A percentile compares a stretch with the other conserved stretches of the same genome.
These are phyloP conservation scores for Chaetomium cochliodes DNA, from an alignment of 495 filamentous ascomycete species.

Conservation along the genomic window DNA sequence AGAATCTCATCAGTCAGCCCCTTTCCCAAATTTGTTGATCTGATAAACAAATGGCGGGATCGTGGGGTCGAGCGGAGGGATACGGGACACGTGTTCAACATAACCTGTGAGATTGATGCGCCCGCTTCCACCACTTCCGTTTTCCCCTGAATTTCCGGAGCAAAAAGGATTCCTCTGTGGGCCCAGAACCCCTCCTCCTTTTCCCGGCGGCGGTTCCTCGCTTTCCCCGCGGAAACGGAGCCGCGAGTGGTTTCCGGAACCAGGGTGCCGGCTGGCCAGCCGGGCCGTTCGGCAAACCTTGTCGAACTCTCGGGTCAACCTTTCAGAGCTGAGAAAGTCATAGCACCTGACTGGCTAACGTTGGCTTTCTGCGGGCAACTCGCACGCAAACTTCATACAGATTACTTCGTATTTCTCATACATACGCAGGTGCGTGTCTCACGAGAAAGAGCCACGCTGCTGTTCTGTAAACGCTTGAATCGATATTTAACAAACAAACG, in stretches of 20 bases:
- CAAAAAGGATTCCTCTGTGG: neutral
- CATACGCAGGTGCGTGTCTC: no score
- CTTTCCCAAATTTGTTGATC: conserved; percentile 6
- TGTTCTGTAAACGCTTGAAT: no score
- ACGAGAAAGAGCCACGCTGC: no score
- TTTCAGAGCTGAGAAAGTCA: neutral
- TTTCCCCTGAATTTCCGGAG: neutral
- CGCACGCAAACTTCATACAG: no score
- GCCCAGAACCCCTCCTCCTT: neutral
- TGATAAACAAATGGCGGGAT: conserved; percentile 16
- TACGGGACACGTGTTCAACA: neutral
- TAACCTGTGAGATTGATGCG: neutral
- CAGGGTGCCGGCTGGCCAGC: neutral
- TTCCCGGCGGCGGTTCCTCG: neutral
- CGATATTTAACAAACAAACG: no score
- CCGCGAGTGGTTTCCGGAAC: neutral
- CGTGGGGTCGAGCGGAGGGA: neutral
- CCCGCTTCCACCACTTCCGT: neutral
- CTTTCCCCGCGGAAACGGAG: neutral
- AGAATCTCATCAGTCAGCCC: neutral
- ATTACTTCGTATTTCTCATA: no score
- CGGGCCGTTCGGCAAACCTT: neutral
- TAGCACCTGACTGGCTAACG: no score
- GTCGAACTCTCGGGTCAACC: neutral
- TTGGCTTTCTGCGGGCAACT: no score